Base-by-base conservation (phyloP, 805 yeast species). In the Starmerella kuoi region DNA sequence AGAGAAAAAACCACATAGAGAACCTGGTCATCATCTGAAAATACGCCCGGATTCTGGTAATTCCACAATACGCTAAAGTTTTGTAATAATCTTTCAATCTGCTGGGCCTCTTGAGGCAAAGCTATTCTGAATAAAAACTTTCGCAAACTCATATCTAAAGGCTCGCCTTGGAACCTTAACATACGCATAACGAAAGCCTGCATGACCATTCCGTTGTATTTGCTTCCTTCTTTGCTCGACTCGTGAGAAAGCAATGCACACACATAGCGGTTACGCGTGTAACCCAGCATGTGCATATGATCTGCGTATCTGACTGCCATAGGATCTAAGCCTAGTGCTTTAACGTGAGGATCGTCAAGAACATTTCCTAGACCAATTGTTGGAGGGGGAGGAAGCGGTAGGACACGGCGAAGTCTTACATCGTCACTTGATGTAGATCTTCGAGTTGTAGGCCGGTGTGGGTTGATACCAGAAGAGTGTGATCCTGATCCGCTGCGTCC, bases 71-170 rank as follows among this genome's bases (percentile, higher is more conserved):
- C 55, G 8, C 81, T 70, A 58, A 81, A 77, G 25, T 68, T 68
- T 40, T 70, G 72, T 31, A 81, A 60, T 3, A 78, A 67, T 36
- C 86, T 63, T 52, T 81, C 88, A 38, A 81, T 80, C 54, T 81
- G 87, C 55, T 80, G 88, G 0, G 84, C 64, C 53, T 81, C 91
- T 47, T 66, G 69, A 0, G 91, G 91, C 21, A 81, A 60, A 41
- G 74, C 73, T 43, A 74, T 67, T 37, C 67, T 61, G 63, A 75
- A 66, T 32, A 81, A 58, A 38, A 80, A 68, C 49, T 70, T 72
- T 32, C 87, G 61, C 39, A 81, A 57, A 0, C 87, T 68, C 45
- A 81, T 62, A 52, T 81, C 91, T 15, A 81, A 52, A 0, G 91
- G 81, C 47, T 72, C 73, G 21, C 62, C 63, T 2, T 51, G 34